Evolutionary conservation across 768 basidiomycete species (phyloP).

Genomic region (Harrya chromipes): DNA sequence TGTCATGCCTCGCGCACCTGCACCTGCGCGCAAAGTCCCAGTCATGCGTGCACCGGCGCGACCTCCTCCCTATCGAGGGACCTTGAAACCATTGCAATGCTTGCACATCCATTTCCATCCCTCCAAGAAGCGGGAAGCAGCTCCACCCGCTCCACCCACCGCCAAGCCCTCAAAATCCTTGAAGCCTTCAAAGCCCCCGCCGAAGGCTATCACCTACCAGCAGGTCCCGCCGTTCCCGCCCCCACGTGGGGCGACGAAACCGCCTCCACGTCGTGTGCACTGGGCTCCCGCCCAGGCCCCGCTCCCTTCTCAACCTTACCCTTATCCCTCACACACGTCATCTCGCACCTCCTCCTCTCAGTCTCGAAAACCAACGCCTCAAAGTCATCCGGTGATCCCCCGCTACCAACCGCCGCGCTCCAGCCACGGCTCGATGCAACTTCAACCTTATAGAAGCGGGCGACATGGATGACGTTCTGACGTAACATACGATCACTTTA

Average conservation of each 20-base stretch:
- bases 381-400: slow-evolving; percentile 2
- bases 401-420: slow-evolving; percentile 22
- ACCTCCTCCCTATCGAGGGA: slow-evolving; percentile 9
- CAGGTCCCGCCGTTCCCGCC: slow-evolving; percentile 20
- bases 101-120: slow-evolving; percentile 28
- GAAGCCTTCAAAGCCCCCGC: background rate
- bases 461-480: slow-evolving; percentile 10
- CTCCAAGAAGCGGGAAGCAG: slow-evolving; percentile 18
- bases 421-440: background rate
- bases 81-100: slow-evolving; percentile 18
- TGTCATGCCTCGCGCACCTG: slow-evolving; percentile 9
- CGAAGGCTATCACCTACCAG: slow-evolving; percentile 1
- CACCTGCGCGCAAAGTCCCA: slow-evolving; percentile 16
- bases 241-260: slow-evolving; percentile 16
- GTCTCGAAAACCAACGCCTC: background rate
- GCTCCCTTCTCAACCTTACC: slow-evolving; percentile 23
- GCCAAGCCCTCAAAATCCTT: background rate
- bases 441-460: slow-evolving; percentile 9
- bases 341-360: slow-evolving; percentile 11
- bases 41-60: slow-evolving; percentile 8
- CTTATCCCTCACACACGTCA: slow-evolving; percentile 21
- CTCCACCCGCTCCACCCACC: slow-evolving; percentile 5
- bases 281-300: slow-evolving; percentile 30
- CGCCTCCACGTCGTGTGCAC: slow-evolving; percentile 24
- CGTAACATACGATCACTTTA: slow-evolving; percentile 11